phyloP scores from a whole-genome alignment of 2,329 filamentous ascomycete genomes.

The Ophiosphaerella narmari region DNA sequence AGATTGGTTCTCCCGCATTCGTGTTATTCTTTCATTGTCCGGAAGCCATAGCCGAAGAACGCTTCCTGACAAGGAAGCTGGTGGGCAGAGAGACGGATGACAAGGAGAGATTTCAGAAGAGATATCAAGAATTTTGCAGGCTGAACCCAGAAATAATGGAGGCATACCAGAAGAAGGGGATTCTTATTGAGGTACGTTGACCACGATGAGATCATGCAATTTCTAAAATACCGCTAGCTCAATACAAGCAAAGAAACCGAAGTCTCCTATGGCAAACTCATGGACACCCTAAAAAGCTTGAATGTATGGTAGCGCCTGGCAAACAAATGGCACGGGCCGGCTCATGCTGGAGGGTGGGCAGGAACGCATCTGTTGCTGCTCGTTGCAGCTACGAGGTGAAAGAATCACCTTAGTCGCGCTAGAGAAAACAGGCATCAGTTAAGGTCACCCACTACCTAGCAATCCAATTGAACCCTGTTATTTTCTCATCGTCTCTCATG shows the following conservation, averaged over 20 bases:
- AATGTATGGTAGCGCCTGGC: no score
- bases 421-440: no score
- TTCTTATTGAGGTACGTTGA: conserved; percentile 2
- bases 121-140: conserved; percentile 1
- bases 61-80: conserved; percentile 8
- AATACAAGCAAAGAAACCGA: conserved; percentile 6
- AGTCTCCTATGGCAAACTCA: conserved; percentile 2
- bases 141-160: conserved; percentile 1
- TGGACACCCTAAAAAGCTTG: neutral
- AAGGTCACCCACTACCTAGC: no score
- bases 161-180: neutral
- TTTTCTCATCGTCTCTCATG: no score
- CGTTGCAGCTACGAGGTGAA: no score
- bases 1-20: neutral
- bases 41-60: conserved; percentile 3
- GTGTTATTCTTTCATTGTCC: conserved; percentile 7
- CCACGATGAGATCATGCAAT: neutral
- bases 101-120: neutral
- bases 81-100: conserved; percentile 6
- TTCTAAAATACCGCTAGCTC: neutral
- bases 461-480: no score
- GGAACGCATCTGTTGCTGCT: no score
- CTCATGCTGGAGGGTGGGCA: no score
- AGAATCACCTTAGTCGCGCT: no score
- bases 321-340: no score